These are phyloP conservation scores for Apiotrichum montevideense DNA, from an alignment of 1,284 basidiomycete genomes.

Conservation along the genomic window DNA sequence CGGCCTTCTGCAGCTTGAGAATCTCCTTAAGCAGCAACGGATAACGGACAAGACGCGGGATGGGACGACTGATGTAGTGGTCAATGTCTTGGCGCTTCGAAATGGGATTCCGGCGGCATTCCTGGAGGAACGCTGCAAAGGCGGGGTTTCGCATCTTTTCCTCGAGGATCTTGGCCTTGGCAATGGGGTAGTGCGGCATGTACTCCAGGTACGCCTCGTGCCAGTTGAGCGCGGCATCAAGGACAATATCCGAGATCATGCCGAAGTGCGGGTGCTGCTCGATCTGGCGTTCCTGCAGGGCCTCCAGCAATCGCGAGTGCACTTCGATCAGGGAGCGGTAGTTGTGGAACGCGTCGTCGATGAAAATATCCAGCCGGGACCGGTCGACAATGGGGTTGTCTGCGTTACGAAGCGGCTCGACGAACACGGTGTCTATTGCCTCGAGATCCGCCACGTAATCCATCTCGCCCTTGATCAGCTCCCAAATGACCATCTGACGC, in stretches of 20 bases:
- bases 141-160: conserved; percentile 71
- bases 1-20: conserved; percentile 51
- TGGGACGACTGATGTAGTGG: conserved; percentile 80
- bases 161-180: conserved; percentile 81
- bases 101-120: conserved; percentile 26
- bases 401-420: conserved; percentile 65
- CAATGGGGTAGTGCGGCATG: conserved; percentile 88
- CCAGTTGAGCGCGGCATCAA: conserved; percentile 86
- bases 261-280: conserved; percentile 82
- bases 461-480: conserved; percentile 94
- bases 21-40: conserved; percentile 76
- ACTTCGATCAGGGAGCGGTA: conserved; percentile 60
- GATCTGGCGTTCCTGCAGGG: conserved; percentile 76
- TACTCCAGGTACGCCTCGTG: conserved; percentile 89
- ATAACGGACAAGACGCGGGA: conserved; percentile 81
- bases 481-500: conserved; percentile 90
- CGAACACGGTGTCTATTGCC: conserved; percentile 68
- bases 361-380: conserved; percentile 68
- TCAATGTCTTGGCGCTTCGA: conserved; percentile 71
- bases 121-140: conserved; percentile 75
- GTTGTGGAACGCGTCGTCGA: conserved; percentile 89
- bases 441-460: conserved; percentile 89
- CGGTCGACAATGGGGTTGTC: conserved; percentile 70
- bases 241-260: conserved; percentile 76
- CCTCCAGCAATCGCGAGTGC: conserved; percentile 69